phyloP scores from a whole-genome alignment of 208 protist genomes.

The Leptomonas seymouri region DNA sequence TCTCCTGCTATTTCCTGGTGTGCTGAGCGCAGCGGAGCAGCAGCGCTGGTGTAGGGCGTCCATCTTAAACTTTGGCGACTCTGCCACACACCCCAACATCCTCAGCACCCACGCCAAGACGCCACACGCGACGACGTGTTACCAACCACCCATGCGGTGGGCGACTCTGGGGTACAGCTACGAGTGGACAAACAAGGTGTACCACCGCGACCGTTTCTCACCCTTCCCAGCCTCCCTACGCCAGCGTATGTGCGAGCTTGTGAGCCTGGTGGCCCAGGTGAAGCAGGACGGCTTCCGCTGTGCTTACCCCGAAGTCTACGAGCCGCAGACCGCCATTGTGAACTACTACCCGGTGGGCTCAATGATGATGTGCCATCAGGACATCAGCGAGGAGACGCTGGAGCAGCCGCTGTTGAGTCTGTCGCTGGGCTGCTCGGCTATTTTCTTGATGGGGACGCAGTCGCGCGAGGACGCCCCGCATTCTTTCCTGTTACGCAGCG shows the following conservation, averaged over 20 bases:
- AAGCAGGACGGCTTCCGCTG: constrained; percentile 39
- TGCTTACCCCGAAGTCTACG: constrained; percentile 42
- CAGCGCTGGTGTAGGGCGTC: constrained; percentile 54
- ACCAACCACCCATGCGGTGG: constrained; percentile 89
- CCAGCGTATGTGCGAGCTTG: constrained; percentile 48
- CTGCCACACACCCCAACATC: constrained; percentile 72
- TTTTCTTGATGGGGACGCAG: constrained; percentile 86
- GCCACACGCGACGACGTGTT: constrained; percentile 57
- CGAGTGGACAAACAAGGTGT: constrained; percentile 85
- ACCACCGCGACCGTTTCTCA: constrained; percentile 56
- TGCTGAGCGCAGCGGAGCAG: constrained; percentile 59
- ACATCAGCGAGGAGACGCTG: constrained; percentile 82
- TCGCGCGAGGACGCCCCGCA: constrained; percentile 71
- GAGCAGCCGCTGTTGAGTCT: constrained; percentile 79
- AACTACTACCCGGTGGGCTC: constrained; percentile 89
- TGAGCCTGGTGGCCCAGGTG: constrained; percentile 42
- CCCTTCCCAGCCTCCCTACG: constrained; percentile 56
- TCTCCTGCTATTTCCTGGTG: constrained; percentile 62
- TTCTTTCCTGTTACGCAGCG: constrained; percentile 80
- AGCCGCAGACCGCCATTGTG: constrained; percentile 88
- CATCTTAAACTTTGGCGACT: constrained; percentile 67
- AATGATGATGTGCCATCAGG: constrained; percentile 92
- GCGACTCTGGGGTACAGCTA: constrained; percentile 90
- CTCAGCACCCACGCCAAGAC: constrained; percentile 78
- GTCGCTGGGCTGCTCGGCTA: constrained; percentile 77